Conservation (phyloP, 2,329 filamentous ascomycete genomes). For the Fusarium sp. region DNA sequence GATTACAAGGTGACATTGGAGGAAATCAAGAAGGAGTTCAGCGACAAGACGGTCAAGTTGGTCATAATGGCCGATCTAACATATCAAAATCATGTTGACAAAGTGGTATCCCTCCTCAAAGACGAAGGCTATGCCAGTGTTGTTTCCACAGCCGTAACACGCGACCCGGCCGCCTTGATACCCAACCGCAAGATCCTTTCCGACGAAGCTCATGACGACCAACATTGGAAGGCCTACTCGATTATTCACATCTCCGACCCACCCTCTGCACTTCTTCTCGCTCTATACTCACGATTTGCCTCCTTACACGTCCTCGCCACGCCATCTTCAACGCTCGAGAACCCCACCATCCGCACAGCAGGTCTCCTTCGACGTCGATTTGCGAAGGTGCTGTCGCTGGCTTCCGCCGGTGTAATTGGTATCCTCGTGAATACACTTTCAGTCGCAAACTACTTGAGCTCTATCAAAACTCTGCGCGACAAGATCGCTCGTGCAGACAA, state of each 20-base stretch:
- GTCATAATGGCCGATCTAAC: slow-evolving; percentile 91
- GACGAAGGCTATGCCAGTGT: slow-evolving; percentile 74
- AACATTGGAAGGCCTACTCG: slow-evolving; percentile 71
- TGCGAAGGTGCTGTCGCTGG: slow-evolving; percentile 81
- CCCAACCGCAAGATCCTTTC: slow-evolving; percentile 80
- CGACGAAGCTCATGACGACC: slow-evolving; percentile 51
- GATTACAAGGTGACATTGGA: slow-evolving; percentile 64
- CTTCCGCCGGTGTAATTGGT: slow-evolving; percentile 85
- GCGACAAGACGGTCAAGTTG: slow-evolving; percentile 69
- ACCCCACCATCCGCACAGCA: slow-evolving; percentile 56
- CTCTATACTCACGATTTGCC: slow-evolving; percentile 82
- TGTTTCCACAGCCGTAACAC: slow-evolving; percentile 75
- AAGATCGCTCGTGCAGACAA: slow-evolving; percentile 84
- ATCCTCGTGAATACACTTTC: slow-evolving; percentile 96
- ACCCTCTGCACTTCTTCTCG: slow-evolving; percentile 83
- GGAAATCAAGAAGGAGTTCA: slow-evolving; percentile 75
- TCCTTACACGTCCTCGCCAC: slow-evolving; percentile 82
- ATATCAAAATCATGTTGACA: slow-evolving; percentile 77
- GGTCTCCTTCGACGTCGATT: slow-evolving; percentile 83
- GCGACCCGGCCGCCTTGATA: slow-evolving; percentile 80
- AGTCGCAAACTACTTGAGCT: slow-evolving; percentile 87
- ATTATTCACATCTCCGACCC: slow-evolving; percentile 88
- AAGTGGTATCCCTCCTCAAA: slow-evolving; percentile 64
- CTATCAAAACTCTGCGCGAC: slow-evolving; percentile 76
- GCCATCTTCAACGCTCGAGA: slow-evolving; percentile 62